phyloP scores from a whole-genome alignment of 495 filamentous ascomycete genomes.

The Neurospora sp. region DNA sequence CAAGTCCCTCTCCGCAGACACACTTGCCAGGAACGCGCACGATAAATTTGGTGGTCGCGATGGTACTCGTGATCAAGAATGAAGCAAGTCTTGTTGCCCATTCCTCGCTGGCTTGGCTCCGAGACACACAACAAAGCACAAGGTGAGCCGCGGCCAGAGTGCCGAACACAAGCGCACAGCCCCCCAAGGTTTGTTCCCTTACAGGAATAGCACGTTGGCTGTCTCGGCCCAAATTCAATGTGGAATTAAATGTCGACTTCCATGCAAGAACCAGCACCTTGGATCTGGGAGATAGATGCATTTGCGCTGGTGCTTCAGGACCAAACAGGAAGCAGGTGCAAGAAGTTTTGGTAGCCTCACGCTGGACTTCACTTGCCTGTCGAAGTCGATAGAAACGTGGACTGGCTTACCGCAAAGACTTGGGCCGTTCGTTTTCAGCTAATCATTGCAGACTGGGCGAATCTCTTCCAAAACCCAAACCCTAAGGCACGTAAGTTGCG shows the following conservation, averaged over 20 bases:
- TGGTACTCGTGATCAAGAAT: background rate
- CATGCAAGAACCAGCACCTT: background rate
- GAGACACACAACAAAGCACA: too few relatives aligned
- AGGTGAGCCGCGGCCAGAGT: too few relatives aligned
- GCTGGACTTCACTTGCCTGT: background rate
- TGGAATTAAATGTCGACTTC: background rate
- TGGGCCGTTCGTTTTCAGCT: too few relatives aligned
- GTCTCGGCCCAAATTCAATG: background rate
- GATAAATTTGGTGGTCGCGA: background rate
- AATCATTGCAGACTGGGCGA: too few relatives aligned
- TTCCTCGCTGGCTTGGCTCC: background rate
- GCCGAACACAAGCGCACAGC: background rate
- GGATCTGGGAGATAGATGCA: background rate
- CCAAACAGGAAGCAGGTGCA: background rate
- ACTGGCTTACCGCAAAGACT: too few relatives aligned
- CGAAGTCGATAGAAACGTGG: background rate
- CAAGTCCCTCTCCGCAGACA: background rate
- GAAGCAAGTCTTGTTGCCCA: background rate
- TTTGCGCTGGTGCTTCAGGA: background rate
- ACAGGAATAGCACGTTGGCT: background rate
- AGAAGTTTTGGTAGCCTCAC: background rate
- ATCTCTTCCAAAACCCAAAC: too few relatives aligned
- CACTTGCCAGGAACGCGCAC: background rate
- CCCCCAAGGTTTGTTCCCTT: background rate
- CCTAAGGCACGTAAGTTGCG: too few relatives aligned